Evolutionary conservation across 257 asterid genomes (phyloP).

Genomic region (Apocynum venetum): DNA sequence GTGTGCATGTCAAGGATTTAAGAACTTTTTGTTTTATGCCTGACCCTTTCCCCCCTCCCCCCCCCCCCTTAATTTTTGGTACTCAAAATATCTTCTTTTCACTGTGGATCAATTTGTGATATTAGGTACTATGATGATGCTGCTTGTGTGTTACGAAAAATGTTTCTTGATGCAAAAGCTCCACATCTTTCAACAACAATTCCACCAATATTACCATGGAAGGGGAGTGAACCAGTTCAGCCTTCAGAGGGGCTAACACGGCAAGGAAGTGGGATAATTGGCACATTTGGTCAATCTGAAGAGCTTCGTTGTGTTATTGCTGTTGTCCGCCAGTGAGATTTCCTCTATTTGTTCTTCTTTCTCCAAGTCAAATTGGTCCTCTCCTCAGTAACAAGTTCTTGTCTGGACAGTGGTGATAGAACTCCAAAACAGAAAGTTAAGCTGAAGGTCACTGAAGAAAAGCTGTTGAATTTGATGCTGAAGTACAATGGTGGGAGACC

Average conservation of each 20-base stretch:
- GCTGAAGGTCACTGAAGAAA: constrained; percentile 94
- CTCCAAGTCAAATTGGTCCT: background rate
- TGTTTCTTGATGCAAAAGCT: constrained; percentile 96
- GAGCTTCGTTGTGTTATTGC: constrained; percentile 96
- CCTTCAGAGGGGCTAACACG: constrained; percentile 88
- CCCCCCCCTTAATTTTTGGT: background rate
- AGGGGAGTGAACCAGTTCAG: constrained; percentile 76
- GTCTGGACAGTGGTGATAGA: constrained; percentile 84
- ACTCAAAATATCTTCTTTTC: background rate
- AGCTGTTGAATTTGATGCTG: constrained; percentile 87
- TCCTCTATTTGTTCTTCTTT: constrained; percentile 7
- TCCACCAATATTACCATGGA: constrained; percentile 92
- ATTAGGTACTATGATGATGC: constrained; percentile 89
- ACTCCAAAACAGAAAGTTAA: constrained; percentile 99
- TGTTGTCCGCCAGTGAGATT: constrained; percentile 82
- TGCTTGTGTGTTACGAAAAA: constrained; percentile 90
- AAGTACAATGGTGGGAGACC: constrained; percentile 92
- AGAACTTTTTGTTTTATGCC: background rate
- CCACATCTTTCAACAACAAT: constrained; percentile 87
- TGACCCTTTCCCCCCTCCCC: background rate
- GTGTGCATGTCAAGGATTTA: background rate
- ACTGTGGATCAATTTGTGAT: constrained; percentile 4
- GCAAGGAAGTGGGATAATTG: constrained; percentile 91
- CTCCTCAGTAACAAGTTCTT: constrained; percentile 1
- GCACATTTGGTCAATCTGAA: constrained; percentile 90